These are phyloP conservation scores for Candida hungchunana DNA, from an alignment of 805 yeast genomes.

Conservation along the genomic window DNA sequence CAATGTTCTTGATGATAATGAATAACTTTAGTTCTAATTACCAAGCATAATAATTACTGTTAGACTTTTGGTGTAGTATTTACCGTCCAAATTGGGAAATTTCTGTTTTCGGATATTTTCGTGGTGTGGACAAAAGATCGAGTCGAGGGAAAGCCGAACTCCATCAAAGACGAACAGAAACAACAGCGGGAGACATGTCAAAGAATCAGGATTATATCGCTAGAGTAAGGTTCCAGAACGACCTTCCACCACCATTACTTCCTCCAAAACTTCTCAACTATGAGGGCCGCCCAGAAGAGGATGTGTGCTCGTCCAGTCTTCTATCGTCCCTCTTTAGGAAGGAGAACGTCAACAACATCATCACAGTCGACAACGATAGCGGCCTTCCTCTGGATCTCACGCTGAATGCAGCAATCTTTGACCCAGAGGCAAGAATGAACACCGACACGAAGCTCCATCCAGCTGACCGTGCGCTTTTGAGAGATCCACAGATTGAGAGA, in stretches of 20 bases:
- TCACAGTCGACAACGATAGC: conserved; percentile 54
- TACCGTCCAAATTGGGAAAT: not conserved
- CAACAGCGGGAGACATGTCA: conserved; percentile 32
- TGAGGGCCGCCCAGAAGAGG: conserved; percentile 34
- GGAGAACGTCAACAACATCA: conserved; percentile 61
- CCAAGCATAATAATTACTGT: not conserved
- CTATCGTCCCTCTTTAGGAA: conserved; percentile 65
- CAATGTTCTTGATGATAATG: conserved; percentile 21
- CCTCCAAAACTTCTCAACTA: conserved; percentile 80
- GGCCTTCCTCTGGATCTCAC: conserved; percentile 80
- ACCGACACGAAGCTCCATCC: conserved; percentile 47
- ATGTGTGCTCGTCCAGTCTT: conserved; percentile 48
- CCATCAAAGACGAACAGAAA: not conserved
- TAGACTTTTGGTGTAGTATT: not conserved
- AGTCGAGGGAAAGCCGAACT: not conserved
- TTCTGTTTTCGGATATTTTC: conserved; percentile 3
- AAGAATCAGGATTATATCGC: conserved; percentile 74
- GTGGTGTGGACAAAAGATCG: not conserved
- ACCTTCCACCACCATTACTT: conserved; percentile 88
- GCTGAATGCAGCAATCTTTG: conserved; percentile 62
- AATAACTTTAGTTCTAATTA: too few relatives aligned
- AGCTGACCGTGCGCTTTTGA: conserved; percentile 67
- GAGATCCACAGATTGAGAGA: conserved; percentile 63
- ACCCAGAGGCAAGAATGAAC: conserved; percentile 21
- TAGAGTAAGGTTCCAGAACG: conserved; percentile 77